Conservation (phyloP, 2,329 filamentous ascomycete species). For the Colletotrichum gigasporum region DNA sequence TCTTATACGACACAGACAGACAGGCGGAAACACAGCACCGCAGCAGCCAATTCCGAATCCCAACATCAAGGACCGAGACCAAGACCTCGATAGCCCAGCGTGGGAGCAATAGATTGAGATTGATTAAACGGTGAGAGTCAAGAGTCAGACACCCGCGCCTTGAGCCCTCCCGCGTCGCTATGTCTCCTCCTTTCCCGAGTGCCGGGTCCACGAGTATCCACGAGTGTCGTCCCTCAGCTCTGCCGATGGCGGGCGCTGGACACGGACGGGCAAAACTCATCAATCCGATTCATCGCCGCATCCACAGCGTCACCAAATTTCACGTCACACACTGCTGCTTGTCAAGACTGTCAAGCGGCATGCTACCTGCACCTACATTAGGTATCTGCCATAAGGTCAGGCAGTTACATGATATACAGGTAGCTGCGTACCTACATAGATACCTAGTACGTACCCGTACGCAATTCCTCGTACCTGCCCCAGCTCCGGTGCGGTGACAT, state of each 20-base stretch:
- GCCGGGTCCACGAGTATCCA: background rate
- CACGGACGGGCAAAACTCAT: background rate
- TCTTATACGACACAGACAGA: background rate
- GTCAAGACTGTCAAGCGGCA: too few relatives aligned
- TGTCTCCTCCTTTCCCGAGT: background rate
- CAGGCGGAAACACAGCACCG: background rate
- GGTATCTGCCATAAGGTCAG: too few relatives aligned
- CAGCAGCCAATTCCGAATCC: constrained; percentile 11
- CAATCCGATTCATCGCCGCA: constrained; percentile 14
- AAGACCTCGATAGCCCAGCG: constrained; percentile 1
- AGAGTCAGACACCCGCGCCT: constrained; percentile 5
- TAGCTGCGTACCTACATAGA: too few relatives aligned
- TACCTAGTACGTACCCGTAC: too few relatives aligned
- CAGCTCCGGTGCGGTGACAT: too few relatives aligned
- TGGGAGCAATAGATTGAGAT: constrained; percentile 19
- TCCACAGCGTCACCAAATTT: constrained; percentile 3
- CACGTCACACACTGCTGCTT: background rate
- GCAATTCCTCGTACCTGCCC: too few relatives aligned
- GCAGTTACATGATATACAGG: too few relatives aligned
- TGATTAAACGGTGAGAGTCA: constrained; percentile 26
- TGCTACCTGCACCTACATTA: too few relatives aligned
- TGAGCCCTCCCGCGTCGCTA: too few relatives aligned
- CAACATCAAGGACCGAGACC: constrained; percentile 8
- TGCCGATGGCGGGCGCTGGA: background rate
- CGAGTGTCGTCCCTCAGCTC: background rate